Base-by-base conservation (phyloP, 306 rosid genomes). In the Lathyrus tuberosus region DNA sequence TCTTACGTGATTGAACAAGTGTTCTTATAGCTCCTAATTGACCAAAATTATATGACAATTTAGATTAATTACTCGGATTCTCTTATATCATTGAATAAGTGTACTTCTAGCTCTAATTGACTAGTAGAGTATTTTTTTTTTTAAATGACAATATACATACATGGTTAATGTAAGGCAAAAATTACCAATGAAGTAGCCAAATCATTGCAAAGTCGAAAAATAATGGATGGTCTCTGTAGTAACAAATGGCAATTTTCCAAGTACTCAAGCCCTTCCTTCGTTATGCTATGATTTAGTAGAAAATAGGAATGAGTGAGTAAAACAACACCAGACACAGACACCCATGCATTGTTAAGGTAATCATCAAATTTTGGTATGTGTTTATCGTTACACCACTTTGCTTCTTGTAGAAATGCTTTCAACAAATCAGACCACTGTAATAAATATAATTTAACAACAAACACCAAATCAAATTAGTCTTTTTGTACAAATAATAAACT, bases 161-260 rank as follows among this genome's bases (percentile, higher is more conserved):
- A n/a, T 33, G 38, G 38, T 33, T 33, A 33, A 33, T 7, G 38
- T 33, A 33, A 33, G 6, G 38, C 1, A 6, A 1, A 33, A 33
- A 33, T 71, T 67, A 85, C 87, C 85, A 10, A 52, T 0, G 84
- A 83, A 18, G 92, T 87, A 37, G 56, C 86, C 78, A 81, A 44
- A 74, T 89, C 96, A 37, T 89, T 86, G 70, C 75, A 76, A 12
- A 87, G 86, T 30, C 92, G 79, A 41, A 86, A 84, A 67, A 84
- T 82, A 3, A 22, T n/a, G 42, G 89, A 80, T 0, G 91, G 82
- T 33, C 62, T 62, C 4, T 58, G 65, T 26, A 83, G 71, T 33
- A 68, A 73, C 40, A 68, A 17, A 9, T 81, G 86, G 62, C 14
- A 53, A 18, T 71, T 78, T 7, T 72, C 47, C 42, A 84, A 64